Percentiles rank a stretch among this genome's conserved stretches.
Evolutionary conservation across 2,329 filamentous ascomycete species (phyloP).

Genomic region (Trichoderma oligosporum): DNA sequence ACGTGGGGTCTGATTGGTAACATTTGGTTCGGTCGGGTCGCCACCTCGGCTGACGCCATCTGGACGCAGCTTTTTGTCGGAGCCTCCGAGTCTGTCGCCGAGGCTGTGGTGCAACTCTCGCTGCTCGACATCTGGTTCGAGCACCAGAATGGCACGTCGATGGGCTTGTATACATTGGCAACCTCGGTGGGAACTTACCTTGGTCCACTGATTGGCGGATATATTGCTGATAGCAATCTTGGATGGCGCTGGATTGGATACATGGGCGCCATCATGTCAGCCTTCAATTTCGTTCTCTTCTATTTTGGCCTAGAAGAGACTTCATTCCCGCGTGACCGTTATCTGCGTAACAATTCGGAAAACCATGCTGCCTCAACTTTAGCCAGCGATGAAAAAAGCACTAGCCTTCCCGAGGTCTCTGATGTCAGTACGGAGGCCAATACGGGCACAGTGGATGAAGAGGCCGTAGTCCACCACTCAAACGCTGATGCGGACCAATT

Average conservation of each 20-base stretch:
- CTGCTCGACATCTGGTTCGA: conserved; percentile 56
- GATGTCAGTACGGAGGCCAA: conserved; percentile 23
- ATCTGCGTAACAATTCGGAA: neutral
- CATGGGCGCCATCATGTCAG: conserved; percentile 48
- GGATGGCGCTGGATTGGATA: conserved; percentile 56
- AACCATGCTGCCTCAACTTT: neutral
- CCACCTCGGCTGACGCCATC: conserved; percentile 44
- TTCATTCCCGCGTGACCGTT: conserved; percentile 41
- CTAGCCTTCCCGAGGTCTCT: neutral
- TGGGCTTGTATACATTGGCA: conserved; percentile 53
- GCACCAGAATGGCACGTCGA: conserved; percentile 51
- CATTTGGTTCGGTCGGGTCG: conserved; percentile 50
- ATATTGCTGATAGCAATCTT: conserved; percentile 43
- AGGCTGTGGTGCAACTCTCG: conserved; percentile 55
- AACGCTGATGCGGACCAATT: conserved; percentile 25
- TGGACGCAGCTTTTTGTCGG: conserved; percentile 57
- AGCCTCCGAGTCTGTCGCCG: conserved; percentile 53
- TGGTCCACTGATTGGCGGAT: conserved; percentile 50
- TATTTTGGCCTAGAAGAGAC: conserved; percentile 54
- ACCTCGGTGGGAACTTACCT: conserved; percentile 55
- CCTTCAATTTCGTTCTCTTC: conserved; percentile 43
- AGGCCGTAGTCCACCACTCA: conserved; percentile 20
- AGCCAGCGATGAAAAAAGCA: neutral
- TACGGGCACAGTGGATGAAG: conserved; percentile 16
- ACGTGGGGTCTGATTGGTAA: conserved; percentile 47